Conservation (phyloP, 1,139 yeast species). For the Candida pseudoviswanathii region DNA sequence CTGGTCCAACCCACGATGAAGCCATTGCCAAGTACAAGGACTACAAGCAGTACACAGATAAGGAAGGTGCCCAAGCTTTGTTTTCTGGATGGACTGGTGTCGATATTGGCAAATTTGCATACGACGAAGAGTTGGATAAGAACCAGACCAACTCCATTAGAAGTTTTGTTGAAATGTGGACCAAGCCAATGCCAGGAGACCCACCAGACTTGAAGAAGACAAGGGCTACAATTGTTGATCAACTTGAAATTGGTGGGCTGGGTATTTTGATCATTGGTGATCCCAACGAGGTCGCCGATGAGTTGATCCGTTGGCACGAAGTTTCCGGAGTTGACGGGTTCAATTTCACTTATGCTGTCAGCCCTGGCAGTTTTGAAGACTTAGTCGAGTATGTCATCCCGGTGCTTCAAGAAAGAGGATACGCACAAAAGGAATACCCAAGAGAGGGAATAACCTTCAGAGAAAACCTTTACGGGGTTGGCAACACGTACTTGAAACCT, state of each 20-base stretch:
- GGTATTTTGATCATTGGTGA: constrained; percentile 27
- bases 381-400: constrained; percentile 27
- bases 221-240: constrained; percentile 26
- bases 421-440: constrained; percentile 31
- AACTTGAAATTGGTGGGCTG: constrained; percentile 25
- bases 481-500: constrained; percentile 21
- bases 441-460: constrained; percentile 24
- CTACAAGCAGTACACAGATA: constrained; percentile 28
- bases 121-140: constrained; percentile 30
- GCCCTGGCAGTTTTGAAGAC: constrained; percentile 30
- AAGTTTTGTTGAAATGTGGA: constrained; percentile 30
- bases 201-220: constrained; percentile 25
- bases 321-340: constrained; percentile 30
- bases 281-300: constrained; percentile 29
- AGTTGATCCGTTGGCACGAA: constrained; percentile 30
- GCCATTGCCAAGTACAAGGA: constrained; percentile 32
- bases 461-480: constrained; percentile 26
- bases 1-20: constrained; percentile 37
- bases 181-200: constrained; percentile 29
- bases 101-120: constrained; percentile 29
- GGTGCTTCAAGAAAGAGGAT: constrained; percentile 26
- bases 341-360: constrained; percentile 27
- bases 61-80: constrained; percentile 39
- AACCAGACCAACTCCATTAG: constrained; percentile 30
- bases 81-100: constrained; percentile 39